Evolutionary conservation across 1,284 basidiomycete genomes (phyloP), one percentile per base, ranked within the genome.

Genomic region (Sanghuangporus weigelae): DNA sequence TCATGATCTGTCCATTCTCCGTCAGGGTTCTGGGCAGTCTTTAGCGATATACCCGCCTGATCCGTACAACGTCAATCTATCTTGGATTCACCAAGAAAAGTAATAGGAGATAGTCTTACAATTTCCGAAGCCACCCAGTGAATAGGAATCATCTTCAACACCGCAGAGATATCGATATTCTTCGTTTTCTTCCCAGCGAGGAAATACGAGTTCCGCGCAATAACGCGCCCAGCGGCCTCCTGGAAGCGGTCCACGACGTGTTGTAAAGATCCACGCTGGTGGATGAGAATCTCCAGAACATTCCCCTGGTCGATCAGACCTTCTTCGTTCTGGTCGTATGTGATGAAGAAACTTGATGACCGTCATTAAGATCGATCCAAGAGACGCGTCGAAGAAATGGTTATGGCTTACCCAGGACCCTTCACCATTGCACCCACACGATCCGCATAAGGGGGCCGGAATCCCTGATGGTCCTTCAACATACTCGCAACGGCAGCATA

Each of bases 11-110:
- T 87, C 70, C 85, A 88, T 48, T 78, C 76, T 31, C 87, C 90
- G 31, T 75, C 72, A 7, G 80, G 77, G 35, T 81, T 72, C 8
- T 79, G 68, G 55, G 80, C 78, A 0, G 82, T 82, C 76, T 90
- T 92, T 63, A 95, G 76, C n/a, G 79, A 74, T 56, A 95, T 85
- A 16, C 90, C 90, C 68, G 83, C 85, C 90, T 92, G 63, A 36
- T 46, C 7, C 8, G 36, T 56, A 46, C 31, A 53, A 21, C 12
- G 48, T 35, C 40, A 21, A 16, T 38, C 26, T 19, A 7, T 11
- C 55, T n/a, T 49, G 12, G 0, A 31, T 31, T 31, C 26, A 4
- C 26, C 26, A 35, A 21, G 50, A 12, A 1, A 35, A 11, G 10
- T 44, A 38, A 46, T 31, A 35, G n/a, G 19, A 62, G 16, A 46